phyloP scores from a whole-genome alignment of 75 land plant species.

The Adiantum capillusveneris region DNA sequence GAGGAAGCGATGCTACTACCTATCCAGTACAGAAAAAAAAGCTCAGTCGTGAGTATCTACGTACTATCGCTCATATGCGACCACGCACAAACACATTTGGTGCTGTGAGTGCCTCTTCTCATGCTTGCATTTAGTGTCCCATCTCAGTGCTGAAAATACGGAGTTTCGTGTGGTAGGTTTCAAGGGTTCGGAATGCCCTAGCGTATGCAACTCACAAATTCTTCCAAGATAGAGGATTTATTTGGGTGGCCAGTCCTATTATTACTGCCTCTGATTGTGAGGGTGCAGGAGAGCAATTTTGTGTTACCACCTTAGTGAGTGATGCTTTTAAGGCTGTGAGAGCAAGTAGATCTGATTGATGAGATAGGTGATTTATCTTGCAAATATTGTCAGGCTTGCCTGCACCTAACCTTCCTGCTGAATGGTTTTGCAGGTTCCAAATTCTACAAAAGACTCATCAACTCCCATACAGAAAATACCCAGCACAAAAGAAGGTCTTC shows the following conservation, averaged over 20 bases:
- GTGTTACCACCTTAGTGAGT: constrained; percentile 93
- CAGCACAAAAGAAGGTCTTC: constrained; percentile 58
- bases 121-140: not conserved
- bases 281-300: constrained; percentile 98
- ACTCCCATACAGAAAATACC: constrained; percentile 54
- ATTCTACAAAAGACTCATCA: constrained; percentile 33
- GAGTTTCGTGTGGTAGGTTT: constrained; percentile 42
- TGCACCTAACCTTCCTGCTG: no score
- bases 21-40: constrained; percentile 96
- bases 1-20: constrained; percentile 68
- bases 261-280: constrained; percentile 98
- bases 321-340: not conserved
- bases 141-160: not conserved
- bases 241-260: constrained; percentile 95
- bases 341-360: no score
- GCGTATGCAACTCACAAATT: constrained; percentile 94
- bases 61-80: constrained; percentile 82
- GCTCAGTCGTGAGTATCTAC: constrained; percentile 72
- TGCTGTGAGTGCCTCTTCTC: constrained; percentile 50
- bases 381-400: no score
- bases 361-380: no score
- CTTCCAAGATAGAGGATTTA: constrained; percentile 94
- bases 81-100: constrained; percentile 96
- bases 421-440: constrained; percentile 51
- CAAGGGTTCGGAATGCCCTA: constrained; percentile 88